Conservation (phyloP, 169 alveolate genomes). For the Plasmodium coatneyi region DNA sequence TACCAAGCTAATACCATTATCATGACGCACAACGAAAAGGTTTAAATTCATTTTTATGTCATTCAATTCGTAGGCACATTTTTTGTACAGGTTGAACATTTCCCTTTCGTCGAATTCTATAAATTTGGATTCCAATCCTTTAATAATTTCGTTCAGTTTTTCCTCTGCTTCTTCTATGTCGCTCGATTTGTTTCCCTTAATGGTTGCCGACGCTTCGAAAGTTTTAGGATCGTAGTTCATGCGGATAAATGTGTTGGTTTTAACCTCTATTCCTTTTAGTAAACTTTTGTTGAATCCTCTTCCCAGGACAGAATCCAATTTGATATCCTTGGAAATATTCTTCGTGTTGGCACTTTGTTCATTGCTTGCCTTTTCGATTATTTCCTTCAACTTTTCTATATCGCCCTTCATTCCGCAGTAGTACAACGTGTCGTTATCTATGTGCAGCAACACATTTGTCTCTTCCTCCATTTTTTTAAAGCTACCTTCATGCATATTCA, state of each 20-base stretch:
- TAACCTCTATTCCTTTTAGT: conserved; percentile 28
- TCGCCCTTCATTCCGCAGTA: conserved; percentile 70
- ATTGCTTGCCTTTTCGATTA: conserved; percentile 48
- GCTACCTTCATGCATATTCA: conserved; percentile 51
- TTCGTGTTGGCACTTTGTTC: conserved; percentile 36
- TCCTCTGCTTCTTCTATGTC: conserved; percentile 71
- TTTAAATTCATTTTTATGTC: conserved; percentile 56
- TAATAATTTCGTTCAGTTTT: conserved; percentile 34
- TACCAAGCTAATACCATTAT: conserved; percentile 53
- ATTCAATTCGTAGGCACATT: conserved; percentile 65
- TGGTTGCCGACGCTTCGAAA: conserved; percentile 55
- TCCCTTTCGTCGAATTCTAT: conserved; percentile 55
- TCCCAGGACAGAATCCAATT: conserved; percentile 43
- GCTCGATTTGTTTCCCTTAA: conserved; percentile 32
- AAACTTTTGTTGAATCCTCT: conserved; percentile 61
- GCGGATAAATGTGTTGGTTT: conserved; percentile 49
- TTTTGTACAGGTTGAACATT: conserved; percentile 28
- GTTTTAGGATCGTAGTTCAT: conserved; percentile 58
- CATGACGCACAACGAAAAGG: conserved; percentile 48
- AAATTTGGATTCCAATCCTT: conserved; percentile 18
- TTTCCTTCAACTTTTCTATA: conserved; percentile 37
- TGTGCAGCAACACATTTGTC: conserved; percentile 51
- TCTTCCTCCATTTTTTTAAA: conserved; percentile 61
- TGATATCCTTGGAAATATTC: conserved; percentile 24
- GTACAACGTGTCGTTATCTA: conserved; percentile 50